A percentile compares a stretch with the other conserved stretches of the same genome.
Evolutionary conservation across 1,139 yeast genomes (phyloP).

Genomic region (Arxiozyma heterogenica): DNA sequence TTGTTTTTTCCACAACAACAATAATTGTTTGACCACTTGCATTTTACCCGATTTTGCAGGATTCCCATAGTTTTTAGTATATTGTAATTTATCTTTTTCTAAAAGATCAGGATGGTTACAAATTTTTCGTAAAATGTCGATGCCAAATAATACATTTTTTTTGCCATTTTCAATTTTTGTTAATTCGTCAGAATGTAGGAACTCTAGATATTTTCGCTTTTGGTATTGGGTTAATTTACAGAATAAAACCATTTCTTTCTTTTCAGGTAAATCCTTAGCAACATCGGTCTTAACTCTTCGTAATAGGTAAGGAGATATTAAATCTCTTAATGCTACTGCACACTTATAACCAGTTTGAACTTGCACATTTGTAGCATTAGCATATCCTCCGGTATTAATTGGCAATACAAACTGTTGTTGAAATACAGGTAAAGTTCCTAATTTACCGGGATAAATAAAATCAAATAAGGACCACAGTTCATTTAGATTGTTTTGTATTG

Average conservation of each 20-base stretch:
- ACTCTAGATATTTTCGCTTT: slow-evolving; percentile 61
- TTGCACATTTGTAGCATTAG: slow-evolving; percentile 91
- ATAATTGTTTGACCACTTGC: slow-evolving; percentile 72
- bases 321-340: slow-evolving; percentile 80
- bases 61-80: slow-evolving; percentile 49
- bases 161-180: slow-evolving; percentile 65
- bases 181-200: slow-evolving; percentile 68
- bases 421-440: slow-evolving; percentile 91
- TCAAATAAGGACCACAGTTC: slow-evolving; percentile 95
- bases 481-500: slow-evolving; percentile 83
- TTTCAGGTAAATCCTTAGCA: slow-evolving; percentile 92
- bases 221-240: slow-evolving; percentile 77
- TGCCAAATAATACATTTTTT: slow-evolving; percentile 78
- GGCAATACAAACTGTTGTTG: slow-evolving; percentile 89
- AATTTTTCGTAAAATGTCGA: slow-evolving; percentile 78
- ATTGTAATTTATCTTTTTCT: slow-evolving; percentile 41
- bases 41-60: slow-evolving; percentile 77
- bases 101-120: slow-evolving; percentile 95
- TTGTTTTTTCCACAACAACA: slow-evolving; percentile 69
- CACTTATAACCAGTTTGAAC: slow-evolving; percentile 96
- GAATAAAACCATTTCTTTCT: slow-evolving; percentile 87
- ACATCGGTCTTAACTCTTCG: slow-evolving; percentile 88
- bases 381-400: slow-evolving; percentile 95
- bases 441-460: slow-evolving; percentile 85
- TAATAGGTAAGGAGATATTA: slow-evolving; percentile 80